phyloP scores from a whole-genome alignment of 2,329 filamentous ascomycete genomes.

The Cadophora luteo-olivacea region DNA sequence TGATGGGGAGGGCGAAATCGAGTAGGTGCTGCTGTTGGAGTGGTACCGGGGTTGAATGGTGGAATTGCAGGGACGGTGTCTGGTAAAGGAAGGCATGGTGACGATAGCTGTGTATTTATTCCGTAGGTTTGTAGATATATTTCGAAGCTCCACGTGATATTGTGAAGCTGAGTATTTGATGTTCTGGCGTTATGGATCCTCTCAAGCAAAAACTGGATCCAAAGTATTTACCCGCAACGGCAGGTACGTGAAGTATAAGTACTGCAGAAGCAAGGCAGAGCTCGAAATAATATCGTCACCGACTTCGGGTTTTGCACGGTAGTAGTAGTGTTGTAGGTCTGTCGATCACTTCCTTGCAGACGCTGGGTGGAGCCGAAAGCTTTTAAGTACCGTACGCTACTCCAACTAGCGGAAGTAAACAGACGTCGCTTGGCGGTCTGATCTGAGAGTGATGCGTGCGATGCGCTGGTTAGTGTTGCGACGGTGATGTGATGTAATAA shows the following conservation, averaged over 20 bases:
- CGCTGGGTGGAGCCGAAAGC: conserved; percentile 4
- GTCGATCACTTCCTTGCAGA: conserved; percentile 6
- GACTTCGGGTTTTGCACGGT: conserved; percentile 15
- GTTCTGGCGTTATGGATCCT: background rate
- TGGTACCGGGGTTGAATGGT: conserved; percentile 12
- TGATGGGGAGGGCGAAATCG: conserved; percentile 20
- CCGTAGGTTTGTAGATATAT: background rate
- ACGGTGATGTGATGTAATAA: background rate
- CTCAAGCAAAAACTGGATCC: background rate
- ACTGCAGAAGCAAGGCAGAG: background rate
- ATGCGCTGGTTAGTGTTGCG: background rate
- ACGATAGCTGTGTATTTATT: background rate
- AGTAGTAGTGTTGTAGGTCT: background rate
- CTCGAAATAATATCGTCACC: background rate
- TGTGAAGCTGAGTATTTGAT: background rate
- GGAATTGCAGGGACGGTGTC: background rate
- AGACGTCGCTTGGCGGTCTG: background rate
- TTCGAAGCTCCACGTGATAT: conserved; percentile 1
- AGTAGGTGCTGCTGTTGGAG: conserved; percentile 12
- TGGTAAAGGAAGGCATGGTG: conserved; percentile 14
- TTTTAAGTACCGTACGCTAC: conserved; percentile 11
- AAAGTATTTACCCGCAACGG: background rate
- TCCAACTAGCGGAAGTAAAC: conserved; percentile 8
- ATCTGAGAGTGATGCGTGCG: background rate
- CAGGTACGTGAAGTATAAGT: conserved; percentile 9